A percentile compares a stretch with the other conserved stretches of the same genome.
Evolutionary conservation across 768 basidiomycete species (phyloP).

Genomic region (Dioszegia hungarica): DNA sequence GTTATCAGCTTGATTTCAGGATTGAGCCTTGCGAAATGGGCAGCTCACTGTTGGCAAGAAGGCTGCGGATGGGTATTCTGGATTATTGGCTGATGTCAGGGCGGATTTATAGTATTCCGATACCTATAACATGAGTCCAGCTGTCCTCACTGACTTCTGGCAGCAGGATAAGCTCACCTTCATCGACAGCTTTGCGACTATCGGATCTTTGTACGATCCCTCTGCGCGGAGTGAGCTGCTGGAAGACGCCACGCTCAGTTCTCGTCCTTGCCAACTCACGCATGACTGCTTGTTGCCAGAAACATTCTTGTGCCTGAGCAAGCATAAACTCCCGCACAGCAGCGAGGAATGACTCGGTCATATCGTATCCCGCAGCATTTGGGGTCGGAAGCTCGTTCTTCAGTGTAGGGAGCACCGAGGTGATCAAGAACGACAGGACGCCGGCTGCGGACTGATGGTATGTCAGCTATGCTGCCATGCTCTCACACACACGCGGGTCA

Average conservation of each 20-base stretch:
- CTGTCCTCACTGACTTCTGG: too few species aligned
- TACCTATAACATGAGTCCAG: conserved; percentile 31
- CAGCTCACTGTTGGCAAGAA: conserved; percentile 45
- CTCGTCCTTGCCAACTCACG: too few species aligned
- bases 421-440: conserved; percentile 40
- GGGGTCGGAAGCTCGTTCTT: conserved; percentile 34
- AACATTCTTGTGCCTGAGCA: conserved; percentile 94
- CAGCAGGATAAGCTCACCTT: conserved; percentile 59
- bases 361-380: conserved; percentile 54
- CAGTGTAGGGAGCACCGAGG: conserved; percentile 31
- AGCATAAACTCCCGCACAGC: conserved; percentile 72
- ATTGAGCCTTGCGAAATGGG: neutral
- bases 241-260: neutral
- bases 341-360: conserved; percentile 60
- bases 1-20: neutral
- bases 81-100: conserved; percentile 36
- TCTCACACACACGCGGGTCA: neutral
- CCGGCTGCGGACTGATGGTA: conserved; percentile 39
- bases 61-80: conserved; percentile 35
- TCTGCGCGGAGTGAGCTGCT: conserved; percentile 1
- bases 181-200: conserved; percentile 76
- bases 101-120: conserved; percentile 64
- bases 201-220: conserved; percentile 72
- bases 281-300: conserved; percentile 85
- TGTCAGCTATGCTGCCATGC: neutral